Conservation (phyloP, 2,329 filamentous ascomycete genomes). For the Epichloe festucae region DNA sequence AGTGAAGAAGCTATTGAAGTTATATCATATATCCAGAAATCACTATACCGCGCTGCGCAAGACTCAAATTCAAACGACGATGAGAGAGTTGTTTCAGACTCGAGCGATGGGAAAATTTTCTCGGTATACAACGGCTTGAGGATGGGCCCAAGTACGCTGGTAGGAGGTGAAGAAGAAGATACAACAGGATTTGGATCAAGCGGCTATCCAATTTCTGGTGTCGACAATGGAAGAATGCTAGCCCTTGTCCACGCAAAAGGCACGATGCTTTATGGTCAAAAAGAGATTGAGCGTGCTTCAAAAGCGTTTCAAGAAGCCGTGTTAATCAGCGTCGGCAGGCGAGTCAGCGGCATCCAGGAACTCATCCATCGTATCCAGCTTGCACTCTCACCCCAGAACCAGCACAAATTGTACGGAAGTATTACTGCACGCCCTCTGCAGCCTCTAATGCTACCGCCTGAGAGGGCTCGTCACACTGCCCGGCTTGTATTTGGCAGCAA, state of each 20-base stretch:
- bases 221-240: constrained; percentile 84
- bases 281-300: constrained; percentile 68
- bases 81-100: not conserved
- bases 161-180: not conserved
- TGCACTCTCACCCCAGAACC: constrained; percentile 40
- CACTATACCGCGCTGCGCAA: constrained; percentile 33
- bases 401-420: constrained; percentile 5
- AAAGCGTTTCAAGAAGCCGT: constrained; percentile 92
- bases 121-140: not conserved
- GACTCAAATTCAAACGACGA: not conserved
- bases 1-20: constrained; percentile 75
- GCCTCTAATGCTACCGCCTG: constrained; percentile 70
- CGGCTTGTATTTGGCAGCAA: constrained; percentile 66
- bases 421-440: constrained; percentile 7
- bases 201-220: constrained; percentile 72
- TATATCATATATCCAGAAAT: constrained; percentile 72
- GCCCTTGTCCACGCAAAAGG: constrained; percentile 94
- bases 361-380: constrained; percentile 68
- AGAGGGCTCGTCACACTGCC: constrained; percentile 71
- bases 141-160: not conserved
- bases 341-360: constrained; percentile 56
- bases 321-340: constrained; percentile 67
- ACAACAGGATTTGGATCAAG: constrained; percentile 21
- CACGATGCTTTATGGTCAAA: constrained; percentile 91
- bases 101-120: not conserved